Conservation (phyloP, 768 basidiomycete species). For the Filobasidium floriforme region DNA sequence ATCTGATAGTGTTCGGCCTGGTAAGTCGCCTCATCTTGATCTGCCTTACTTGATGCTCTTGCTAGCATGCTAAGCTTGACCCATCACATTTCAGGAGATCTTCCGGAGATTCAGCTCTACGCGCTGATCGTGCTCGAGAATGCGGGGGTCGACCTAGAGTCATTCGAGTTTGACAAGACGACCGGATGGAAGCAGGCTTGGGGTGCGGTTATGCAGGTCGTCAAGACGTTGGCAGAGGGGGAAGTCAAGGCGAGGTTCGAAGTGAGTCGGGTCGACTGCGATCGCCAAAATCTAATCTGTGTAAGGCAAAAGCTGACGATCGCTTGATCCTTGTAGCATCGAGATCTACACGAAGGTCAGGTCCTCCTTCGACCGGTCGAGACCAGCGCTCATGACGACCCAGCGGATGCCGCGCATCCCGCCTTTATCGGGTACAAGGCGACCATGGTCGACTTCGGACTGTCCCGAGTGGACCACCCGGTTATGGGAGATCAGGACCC, state of each 20-base stretch:
- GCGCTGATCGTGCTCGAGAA: conserved; percentile 84
- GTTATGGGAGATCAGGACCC: conserved; percentile 48
- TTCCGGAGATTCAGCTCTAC: conserved; percentile 70
- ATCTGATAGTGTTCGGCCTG: conserved; percentile 76
- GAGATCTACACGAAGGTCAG: conserved; percentile 98
- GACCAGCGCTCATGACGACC: conserved; percentile 14
- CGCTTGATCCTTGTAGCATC: conserved; percentile 57
- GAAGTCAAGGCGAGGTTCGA: conserved; percentile 79
- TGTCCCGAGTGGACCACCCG: conserved; percentile 67
- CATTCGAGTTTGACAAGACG: conserved; percentile 56
- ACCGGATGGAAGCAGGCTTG: conserved; percentile 76
- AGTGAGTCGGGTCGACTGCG: conserved; percentile 50
- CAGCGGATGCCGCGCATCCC: conserved; percentile 18
- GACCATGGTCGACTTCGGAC: conserved; percentile 88
- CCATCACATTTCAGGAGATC: conserved; percentile 53
- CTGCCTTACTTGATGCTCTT: conserved; percentile 6
- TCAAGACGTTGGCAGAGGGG: conserved; percentile 65
- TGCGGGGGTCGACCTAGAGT: conserved; percentile 83
- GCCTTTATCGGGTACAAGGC: conserved; percentile 57
- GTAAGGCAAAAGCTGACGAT: background rate
- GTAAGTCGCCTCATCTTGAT: conserved; percentile 47
- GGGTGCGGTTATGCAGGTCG: conserved; percentile 84
- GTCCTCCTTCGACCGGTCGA: conserved; percentile 61
- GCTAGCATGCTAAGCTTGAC: conserved; percentile 3
- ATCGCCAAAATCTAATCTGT: background rate